Base-by-base conservation (phyloP, 768 basidiomycete species). In the Xerocomellus amylosporus region DNA sequence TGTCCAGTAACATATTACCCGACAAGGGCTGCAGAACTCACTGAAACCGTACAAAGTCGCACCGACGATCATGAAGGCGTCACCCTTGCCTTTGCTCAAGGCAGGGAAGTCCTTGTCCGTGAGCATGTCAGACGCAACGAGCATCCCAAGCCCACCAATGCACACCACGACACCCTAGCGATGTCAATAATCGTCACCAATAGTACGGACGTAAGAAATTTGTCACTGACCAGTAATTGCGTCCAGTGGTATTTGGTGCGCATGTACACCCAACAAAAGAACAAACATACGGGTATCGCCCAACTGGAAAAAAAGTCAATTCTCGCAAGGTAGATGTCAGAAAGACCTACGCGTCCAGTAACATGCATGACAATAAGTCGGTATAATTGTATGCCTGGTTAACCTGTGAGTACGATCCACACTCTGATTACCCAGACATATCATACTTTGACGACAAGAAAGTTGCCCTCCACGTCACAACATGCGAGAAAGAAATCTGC, bases 401-500 rank as follows among this genome's bases (percentile, higher is more conserved):
- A 43, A 43, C 15, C 10, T 5, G 53, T 60, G 28, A 60, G 40
- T 34, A 26, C 9, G 5, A 19, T 26, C 20, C 24, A 28, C 24
- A 14, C 37, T 7, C 14, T 15, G 20, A 43, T 28, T 5, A 8
- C 20, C 15, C 3, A 19, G 31, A 44, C 31, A 15, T 0, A 26
- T 19, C 66, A 36, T 55, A 83, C 85, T 69, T 89, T 90, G 51
- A 93, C 84, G 40, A 88, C 92, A 55, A 92, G 72, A 65, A 90
- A 94, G 67, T 94, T 94, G 33, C 86, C 91, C 67, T 93, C 92
- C 36, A 93, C 91, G 64, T 94, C 91, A 68, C 83, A 88, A 28
- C 77, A 80, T 22, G 87, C 90, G 31, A 94, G 75, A 53, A 93
- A 77, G 56, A 91, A 70, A 68, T 94, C 91, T 93, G 61, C 2